Evolutionary conservation across 176 grass and related monocot genomes (phyloP), one percentile per base, ranked within the genome.

Genomic region (Carex pumila): DNA sequence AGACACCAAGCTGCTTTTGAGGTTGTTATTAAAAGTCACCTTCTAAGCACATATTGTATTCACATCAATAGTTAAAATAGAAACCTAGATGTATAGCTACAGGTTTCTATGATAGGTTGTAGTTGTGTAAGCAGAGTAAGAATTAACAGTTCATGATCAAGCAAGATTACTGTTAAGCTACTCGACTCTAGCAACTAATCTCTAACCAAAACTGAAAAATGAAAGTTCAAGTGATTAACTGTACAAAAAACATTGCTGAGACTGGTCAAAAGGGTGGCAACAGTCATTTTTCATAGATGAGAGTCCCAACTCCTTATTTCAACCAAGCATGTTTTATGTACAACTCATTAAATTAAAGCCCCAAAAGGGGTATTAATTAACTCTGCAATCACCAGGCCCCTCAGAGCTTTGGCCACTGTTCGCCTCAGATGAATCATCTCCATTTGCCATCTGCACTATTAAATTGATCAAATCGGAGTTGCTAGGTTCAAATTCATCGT

Each of bases 341-440:
- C 61, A 83, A 67, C 1, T 81, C 71, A 58, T 91, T 57, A 74
- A 61, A 65, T 79, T 66, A n/a, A 55, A 47, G 47, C 9, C 58
- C 71, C 52, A 79, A 83, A 77, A 87, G 59, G 59, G 54, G 56
- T 14, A 29, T 92, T 54, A 87, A 62, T 92, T 85, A 56, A 88
- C 54, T 68, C 61, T 83, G 65, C 80, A 94, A 6, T 91, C 72
- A 53, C 82, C 81, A 45, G 92, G 86, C 18, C 57, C 85, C 3
- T 88, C 94, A 39, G 88, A 91, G 57, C 81, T 62, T 70, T 97
- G 90, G 61, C 88, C 89, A 57, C 17, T 83, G 11, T 71, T 65
- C 49, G 88, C 89, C 19, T 82, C 85, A 53, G 86, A 88, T 52
- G 84, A 91, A 69, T 55, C 65, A 71, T 86, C 89, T 87, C 81